These are phyloP conservation scores for Boletus vinaceobasis DNA, from an alignment of 768 basidiomycete species.

Conservation along the genomic window DNA sequence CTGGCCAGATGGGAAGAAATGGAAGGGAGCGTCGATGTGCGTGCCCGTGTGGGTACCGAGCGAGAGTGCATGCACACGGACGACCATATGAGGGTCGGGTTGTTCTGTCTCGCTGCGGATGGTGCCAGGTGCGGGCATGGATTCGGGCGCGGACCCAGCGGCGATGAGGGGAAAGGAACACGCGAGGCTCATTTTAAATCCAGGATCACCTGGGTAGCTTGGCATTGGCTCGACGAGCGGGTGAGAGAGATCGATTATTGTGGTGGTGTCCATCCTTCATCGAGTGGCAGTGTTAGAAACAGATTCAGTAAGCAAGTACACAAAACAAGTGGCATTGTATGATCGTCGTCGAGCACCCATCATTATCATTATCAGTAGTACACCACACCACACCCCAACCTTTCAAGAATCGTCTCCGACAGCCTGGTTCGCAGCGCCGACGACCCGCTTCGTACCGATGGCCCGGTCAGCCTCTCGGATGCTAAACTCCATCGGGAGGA, in stretches of 20 bases:
- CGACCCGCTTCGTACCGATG: background rate
- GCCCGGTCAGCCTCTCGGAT: conserved; percentile 19
- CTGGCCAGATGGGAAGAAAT: conserved; percentile 58
- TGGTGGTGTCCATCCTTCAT: conserved; percentile 4
- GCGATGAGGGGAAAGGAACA: conserved; percentile 16
- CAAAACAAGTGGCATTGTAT: background rate
- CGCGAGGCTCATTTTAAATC: conserved; percentile 19
- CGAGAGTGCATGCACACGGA: conserved; percentile 38
- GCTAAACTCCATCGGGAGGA: conserved; percentile 8
- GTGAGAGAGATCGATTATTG: conserved; percentile 29
- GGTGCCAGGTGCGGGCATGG: background rate
- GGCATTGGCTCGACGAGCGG: conserved; percentile 18
- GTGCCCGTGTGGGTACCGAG: conserved; percentile 74
- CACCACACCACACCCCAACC: background rate
- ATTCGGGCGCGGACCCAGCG: background rate
- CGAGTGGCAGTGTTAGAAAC: background rate
- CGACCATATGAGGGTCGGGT: conserved; percentile 8
- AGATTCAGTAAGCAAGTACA: background rate
- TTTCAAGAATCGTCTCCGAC: conserved; percentile 2
- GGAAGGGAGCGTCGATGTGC: conserved; percentile 75
- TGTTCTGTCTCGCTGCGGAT: conserved; percentile 19
- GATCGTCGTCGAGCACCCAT: background rate
- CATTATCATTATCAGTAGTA: background rate
- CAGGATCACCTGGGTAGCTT: conserved; percentile 29
- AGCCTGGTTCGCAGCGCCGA: background rate